Evolutionary conservation across 108 stramenopile genomes (phyloP), one percentile per base, ranked within the genome.

Genomic region (Cylindrotheca fusiformis): DNA sequence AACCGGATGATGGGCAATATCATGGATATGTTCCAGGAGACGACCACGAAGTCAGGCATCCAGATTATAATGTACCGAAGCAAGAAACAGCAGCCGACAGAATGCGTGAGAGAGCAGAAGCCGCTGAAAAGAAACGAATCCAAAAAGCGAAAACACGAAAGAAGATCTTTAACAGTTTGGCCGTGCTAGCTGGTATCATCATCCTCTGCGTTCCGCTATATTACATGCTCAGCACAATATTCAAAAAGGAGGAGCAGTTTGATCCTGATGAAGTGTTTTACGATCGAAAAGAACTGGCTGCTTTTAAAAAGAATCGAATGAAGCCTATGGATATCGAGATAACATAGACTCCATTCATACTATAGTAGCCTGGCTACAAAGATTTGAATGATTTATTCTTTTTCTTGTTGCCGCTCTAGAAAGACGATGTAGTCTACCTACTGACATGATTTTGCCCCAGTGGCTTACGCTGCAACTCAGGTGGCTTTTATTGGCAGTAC

Each of bases 201-300:
- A 17, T 72, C 4, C 55, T 72, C 27, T 2, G 47, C 8, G 27
- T 72, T 4, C 71, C 71, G 4, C 28, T 55, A 14, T 72, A 61
- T 47, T 53, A 53, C 20, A 31, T 72, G 18, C 23, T 53, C 26
- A 44, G 62, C 33, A 41, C 63, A 0, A 54, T 55, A 18, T 44
- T 63, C 6, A 49, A 29, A 1, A 44, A 51, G 8, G 56, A 68
- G 32, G 24, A 52, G 0, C 32, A 63, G 5, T 44, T 57, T 30
- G 47, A 48, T 24, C 36, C 32, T 18, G 63, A 61, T 2, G 52
- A 55, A 23, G 50, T 24, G 17, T 52, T 72, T 19, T 72, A 72
- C 46, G 71, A 72, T 31, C 51, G 50, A 36, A 63, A 72, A 33
- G 71, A 72, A 36, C 53, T 72, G 63, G 30, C n/a, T 32, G 55